Conservation (phyloP, 2,329 filamentous ascomycete species). For the Neocucurbitaria cava region DNA sequence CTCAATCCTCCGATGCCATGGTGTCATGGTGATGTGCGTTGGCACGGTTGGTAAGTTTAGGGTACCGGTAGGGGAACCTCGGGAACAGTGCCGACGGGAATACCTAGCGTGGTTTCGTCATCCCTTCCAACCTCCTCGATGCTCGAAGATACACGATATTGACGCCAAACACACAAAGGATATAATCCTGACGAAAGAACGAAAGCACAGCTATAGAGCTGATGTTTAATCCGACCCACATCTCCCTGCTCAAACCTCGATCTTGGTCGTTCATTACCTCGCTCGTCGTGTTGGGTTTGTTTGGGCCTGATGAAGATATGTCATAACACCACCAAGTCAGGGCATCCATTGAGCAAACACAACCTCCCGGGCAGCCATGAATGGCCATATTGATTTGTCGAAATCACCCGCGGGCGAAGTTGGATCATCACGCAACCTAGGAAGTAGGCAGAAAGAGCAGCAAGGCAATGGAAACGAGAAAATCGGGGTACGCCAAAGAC, state of each 20-base stretch:
- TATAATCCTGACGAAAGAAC: not conserved
- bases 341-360: not conserved
- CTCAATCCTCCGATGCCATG: not conserved
- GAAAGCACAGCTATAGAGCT: not conserved
- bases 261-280: not conserved
- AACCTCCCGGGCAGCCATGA: not conserved
- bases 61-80: not conserved
- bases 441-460: not conserved
- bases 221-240: not conserved
- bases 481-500: constrained; percentile 25
- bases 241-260: not conserved
- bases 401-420: not conserved
- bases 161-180: not conserved
- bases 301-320: too few relatives aligned
- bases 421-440: not conserved
- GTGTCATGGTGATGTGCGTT: not conserved
- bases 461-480: not conserved
- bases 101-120: not conserved
- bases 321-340: not conserved
- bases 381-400: not conserved
- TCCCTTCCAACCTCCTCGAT: not conserved
- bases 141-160: not conserved
- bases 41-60: not conserved
- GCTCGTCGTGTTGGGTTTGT: not conserved
- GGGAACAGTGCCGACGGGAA: constrained; percentile 5